phyloP scores from a whole-genome alignment of 1,284 basidiomycete genomes.

The Uromyces viciae-fabae region DNA sequence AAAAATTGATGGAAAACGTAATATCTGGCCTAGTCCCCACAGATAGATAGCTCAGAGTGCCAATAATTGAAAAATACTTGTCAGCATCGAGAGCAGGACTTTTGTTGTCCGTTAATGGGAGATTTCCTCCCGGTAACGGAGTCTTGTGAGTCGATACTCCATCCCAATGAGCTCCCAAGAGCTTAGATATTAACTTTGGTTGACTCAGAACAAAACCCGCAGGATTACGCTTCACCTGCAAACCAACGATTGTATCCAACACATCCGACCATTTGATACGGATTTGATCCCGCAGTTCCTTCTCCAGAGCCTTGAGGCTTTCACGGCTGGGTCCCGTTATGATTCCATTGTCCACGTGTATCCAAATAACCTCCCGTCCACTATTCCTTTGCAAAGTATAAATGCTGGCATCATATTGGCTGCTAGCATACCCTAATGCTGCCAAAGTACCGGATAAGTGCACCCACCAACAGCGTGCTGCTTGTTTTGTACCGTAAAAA shows the following conservation, averaged over 20 bases:
- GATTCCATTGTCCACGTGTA: neutral
- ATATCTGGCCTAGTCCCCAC: conserved; percentile 2
- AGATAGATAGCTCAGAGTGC: neutral
- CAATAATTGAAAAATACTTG: neutral
- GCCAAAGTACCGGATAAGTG: neutral
- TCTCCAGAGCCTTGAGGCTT: neutral
- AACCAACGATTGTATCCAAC: neutral
- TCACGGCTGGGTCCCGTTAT: neutral
- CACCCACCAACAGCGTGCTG: conserved; percentile 25
- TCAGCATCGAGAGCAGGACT: neutral
- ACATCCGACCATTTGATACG: neutral
- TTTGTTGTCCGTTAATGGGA: neutral
- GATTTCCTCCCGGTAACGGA: neutral
- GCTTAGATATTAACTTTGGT: neutral
- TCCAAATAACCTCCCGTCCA: neutral
- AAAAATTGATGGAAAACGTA: neutral
- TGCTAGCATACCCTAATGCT: neutral
- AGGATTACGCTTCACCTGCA: neutral
- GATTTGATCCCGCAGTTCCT: neutral
- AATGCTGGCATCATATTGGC: neutral
- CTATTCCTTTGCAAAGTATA: neutral
- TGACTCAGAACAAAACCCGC: neutral
- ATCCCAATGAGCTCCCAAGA: neutral
- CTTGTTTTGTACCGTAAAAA: conserved; percentile 17
- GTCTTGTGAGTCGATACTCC: neutral